A percentile compares a stretch with the other conserved stretches of the same genome.
These are phyloP conservation scores for Dianthus caryophyllus DNA, from an alignment of 148 eudicot genomes.

Conservation along the genomic window DNA sequence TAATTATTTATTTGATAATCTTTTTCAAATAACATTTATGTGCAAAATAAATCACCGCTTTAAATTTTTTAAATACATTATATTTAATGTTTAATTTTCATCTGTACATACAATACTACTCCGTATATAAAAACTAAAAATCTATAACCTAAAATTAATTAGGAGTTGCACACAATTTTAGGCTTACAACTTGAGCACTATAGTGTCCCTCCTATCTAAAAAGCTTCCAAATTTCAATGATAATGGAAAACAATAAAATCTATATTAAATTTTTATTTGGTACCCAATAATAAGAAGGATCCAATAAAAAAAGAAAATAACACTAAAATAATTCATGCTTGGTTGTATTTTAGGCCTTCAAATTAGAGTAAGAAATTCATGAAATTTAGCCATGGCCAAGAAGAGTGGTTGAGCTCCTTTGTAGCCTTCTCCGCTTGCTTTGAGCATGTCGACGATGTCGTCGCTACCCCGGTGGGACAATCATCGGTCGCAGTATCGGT, in stretches of 20 bases:
- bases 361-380: constrained; percentile 30
- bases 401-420: not conserved
- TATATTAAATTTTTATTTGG: not conserved
- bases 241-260: not conserved
- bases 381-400: constrained; percentile 56
- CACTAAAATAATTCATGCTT: not conserved
- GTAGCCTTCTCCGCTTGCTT: constrained; percentile 6
- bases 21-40: too few relatives aligned
- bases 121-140: not conserved
- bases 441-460: constrained; percentile 36
- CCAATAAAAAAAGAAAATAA: not conserved
- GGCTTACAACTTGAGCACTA: not conserved
- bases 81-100: not conserved
- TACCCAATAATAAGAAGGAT: not conserved
- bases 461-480: not conserved
- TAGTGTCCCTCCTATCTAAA: not conserved
- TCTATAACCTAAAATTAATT: not conserved
- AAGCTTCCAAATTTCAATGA: not conserved
- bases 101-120: constrained; percentile 12
- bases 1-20: too few relatives aligned
- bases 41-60: too few relatives aligned
- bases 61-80: not conserved
- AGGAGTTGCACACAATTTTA: not conserved
- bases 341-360: not conserved
- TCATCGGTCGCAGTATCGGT: not conserved